Base-by-base conservation (phyloP, 2,329 filamentous ascomycete genomes). In the Falciphora oryzae region DNA sequence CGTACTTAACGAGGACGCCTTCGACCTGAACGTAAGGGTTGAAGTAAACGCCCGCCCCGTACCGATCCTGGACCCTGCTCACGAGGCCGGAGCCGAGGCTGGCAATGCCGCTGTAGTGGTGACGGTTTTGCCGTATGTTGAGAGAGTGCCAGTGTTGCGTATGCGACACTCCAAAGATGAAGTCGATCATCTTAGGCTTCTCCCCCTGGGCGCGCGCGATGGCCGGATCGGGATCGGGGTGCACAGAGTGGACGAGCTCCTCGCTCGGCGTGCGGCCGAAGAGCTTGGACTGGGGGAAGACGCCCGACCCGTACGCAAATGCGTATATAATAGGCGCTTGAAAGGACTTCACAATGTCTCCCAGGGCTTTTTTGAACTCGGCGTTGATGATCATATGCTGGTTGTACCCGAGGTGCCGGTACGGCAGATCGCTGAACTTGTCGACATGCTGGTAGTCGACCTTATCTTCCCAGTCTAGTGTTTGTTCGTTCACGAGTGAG, bases 141-240 rank as follows among this genome's bases (percentile, higher is more conserved):
- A 99, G 82, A 44, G 90, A 93, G 78, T 99, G 95, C 92, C 94
- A 99, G 78, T 99, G 95, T 74, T 99, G 91, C 1, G 91, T 92
- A 75, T 96, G 92, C 1, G 91, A 92, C 14, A 98, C 94, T 31
- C 94, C 95, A 74, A 99, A 95, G 70, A 99, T 96, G 75, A 99
- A 97, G 77, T 99, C 95, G 68, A 99, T 96, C 89, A 98, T 96
- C 79, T 97, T 97, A 16, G 92, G 92, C 1, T 88, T 88, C 35
- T 92, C 91, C 71, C 92, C 89, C 76, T 98, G 94, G 69, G 93
- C 91, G 69, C 92, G 91, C 69, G 90, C 82, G 10, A 98, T 88
- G 1, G 92, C 91, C 63, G 87, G 82, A 1, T 93, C 92, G 1
- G 94, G 89, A 67, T 93, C 89, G 8, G 93, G 89, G 73, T 98